Base-by-base conservation (phyloP, 139 green algal genomes). In the Tetraselmis chui region DNA sequence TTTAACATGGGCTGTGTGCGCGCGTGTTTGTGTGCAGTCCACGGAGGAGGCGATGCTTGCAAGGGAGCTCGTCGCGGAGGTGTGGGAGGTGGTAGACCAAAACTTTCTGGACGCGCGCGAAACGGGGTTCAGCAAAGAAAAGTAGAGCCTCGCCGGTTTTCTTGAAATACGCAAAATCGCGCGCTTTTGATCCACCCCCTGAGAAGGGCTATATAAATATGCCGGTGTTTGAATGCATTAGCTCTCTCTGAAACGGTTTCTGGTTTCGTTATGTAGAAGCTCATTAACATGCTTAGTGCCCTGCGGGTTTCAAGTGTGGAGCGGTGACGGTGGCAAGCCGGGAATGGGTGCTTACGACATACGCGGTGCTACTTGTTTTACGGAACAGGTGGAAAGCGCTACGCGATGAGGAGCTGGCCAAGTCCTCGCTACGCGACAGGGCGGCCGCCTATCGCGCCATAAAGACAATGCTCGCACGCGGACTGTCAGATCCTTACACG, bases 401-500 rank as follows among this genome's bases (percentile, higher is more conserved):
- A 75, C 59, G 86, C 0, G 90, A 94, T 76, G 81, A 30, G 0
- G 90, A 86, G 23, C 83, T 92, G 59, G 79, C 32, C n/a, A 29
- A 59, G 28, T 67, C 32, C 1, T 90, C 87, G 24, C 81, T 26
- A 11, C 59, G 59, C 26, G 59, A 59, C 45, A 25, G 24, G 18
- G 81, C 29, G 0, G 32, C 76, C 2, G 29, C 85, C 23, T 89
- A 91, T 77, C 29, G 74, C 2, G 59, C 45, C 25, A 80, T 90
- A 0, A 84, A 86, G 26, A 83, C 85, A 29, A 94, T 97, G 89
- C 78, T 97, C 11, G 85, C 82, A 1, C 85, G 86, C 31, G 88
- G 88, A 22, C 83, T 98, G 31, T 81, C 84, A 0, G 96, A 99
- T 86, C 95, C 93, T 1, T 99, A 97, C 90, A 94, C 93, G 31